These are phyloP conservation scores for Priceomyces haplophilus DNA, from an alignment of 805 yeast genomes.

Conservation along the genomic window DNA sequence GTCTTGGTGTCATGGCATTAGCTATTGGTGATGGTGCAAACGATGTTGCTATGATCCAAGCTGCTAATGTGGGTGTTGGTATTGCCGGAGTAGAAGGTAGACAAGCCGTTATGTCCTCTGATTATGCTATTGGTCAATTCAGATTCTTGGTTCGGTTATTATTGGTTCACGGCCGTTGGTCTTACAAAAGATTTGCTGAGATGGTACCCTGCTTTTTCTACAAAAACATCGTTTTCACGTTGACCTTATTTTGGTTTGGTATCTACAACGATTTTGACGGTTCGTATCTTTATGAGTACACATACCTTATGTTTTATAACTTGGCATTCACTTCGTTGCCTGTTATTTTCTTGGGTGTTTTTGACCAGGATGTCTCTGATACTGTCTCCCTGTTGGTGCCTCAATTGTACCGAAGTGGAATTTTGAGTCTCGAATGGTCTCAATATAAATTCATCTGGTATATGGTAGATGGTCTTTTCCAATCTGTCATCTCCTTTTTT, in stretches of 20 bases:
- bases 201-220: slow-evolving; percentile 78
- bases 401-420: slow-evolving; percentile 66
- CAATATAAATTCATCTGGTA: slow-evolving; percentile 57
- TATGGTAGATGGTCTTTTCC: slow-evolving; percentile 69
- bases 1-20: slow-evolving; percentile 68
- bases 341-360: slow-evolving; percentile 65
- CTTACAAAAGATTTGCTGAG: slow-evolving; percentile 68
- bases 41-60: slow-evolving; percentile 85
- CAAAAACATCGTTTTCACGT: slow-evolving; percentile 70
- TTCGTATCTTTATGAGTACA: slow-evolving; percentile 71
- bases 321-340: slow-evolving; percentile 80
- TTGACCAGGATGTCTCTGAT: slow-evolving; percentile 75
- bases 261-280: slow-evolving; percentile 69
- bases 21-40: slow-evolving; percentile 88
- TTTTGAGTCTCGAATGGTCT: slow-evolving; percentile 61
- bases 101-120: slow-evolving; percentile 84
- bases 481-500: slow-evolving; percentile 65
- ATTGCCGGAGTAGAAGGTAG: slow-evolving; percentile 87
- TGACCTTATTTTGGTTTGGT: slow-evolving; percentile 77
- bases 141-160: slow-evolving; percentile 61
- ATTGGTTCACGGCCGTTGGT: slow-evolving; percentile 83
- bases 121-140: slow-evolving; percentile 80
- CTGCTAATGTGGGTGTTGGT: slow-evolving; percentile 82
- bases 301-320: slow-evolving; percentile 74
- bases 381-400: slow-evolving; percentile 65